These are phyloP conservation scores for Fraxinus latifolia DNA, from an alignment of 305 asterid species.

Conservation along the genomic window DNA sequence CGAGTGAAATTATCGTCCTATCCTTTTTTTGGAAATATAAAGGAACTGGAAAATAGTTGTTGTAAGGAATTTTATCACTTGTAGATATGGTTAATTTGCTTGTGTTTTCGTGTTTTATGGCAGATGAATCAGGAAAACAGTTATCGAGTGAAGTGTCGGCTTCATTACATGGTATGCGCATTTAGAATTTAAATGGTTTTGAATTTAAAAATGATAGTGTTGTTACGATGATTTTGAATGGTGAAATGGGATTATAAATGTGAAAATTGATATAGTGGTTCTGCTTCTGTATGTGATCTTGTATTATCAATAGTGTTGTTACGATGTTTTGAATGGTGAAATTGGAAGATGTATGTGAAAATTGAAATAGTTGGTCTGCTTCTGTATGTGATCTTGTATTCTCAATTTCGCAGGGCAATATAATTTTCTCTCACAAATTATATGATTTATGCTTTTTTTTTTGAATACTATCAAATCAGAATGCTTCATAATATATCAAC, in stretches of 20 bases:
- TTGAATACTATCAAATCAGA: constrained; percentile 7
- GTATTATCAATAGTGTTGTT: background rate
- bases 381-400: background rate
- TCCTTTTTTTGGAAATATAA: constrained; percentile 8
- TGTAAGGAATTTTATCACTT: background rate
- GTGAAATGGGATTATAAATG: constrained; percentile 18
- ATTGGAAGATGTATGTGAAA: constrained; percentile 19
- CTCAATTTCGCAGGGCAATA: background rate
- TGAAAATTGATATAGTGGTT: constrained; percentile 16
- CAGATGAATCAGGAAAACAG: constrained; percentile 46
- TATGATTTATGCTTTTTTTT: background rate
- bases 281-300: background rate
- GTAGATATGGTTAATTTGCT: background rate
- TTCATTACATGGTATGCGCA: constrained; percentile 35
- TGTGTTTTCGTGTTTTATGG: background rate
- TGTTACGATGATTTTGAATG: constrained; percentile 5
- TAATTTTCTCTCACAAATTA: background rate
- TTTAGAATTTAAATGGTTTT: constrained; percentile 9
- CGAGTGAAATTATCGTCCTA: background rate
- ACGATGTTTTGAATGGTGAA: background rate
- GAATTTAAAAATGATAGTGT: background rate
- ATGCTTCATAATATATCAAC: background rate
- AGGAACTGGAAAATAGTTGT: background rate
- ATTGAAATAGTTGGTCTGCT: constrained; percentile 8
- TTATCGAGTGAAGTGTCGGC: constrained; percentile 38